These are phyloP conservation scores for Wickerhamomyces silvicola DNA, from an alignment of 805 yeast species.

Conservation along the genomic window DNA sequence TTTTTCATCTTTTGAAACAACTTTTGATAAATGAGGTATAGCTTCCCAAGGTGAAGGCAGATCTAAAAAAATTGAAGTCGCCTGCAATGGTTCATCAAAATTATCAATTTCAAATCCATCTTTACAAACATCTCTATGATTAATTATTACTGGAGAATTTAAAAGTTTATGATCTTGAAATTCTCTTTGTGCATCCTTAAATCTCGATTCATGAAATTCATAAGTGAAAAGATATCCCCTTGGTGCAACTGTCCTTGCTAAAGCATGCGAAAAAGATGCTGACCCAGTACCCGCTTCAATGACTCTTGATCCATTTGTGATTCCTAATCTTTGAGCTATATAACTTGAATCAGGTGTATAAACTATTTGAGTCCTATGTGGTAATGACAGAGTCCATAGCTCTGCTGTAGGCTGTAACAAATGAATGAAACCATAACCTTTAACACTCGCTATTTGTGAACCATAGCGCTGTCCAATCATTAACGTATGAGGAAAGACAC, in stretches of 20 bases:
- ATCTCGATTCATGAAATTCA: conserved; percentile 88
- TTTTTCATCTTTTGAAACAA: conserved; percentile 43
- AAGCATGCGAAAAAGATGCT: conserved; percentile 90
- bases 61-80: conserved; percentile 79
- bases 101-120: conserved; percentile 63
- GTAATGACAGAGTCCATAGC: conserved; percentile 91
- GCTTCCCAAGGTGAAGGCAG: conserved; percentile 98
- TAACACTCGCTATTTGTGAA: conserved; percentile 69
- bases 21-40: conserved; percentile 59
- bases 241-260: conserved; percentile 62
- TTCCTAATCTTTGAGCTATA: conserved; percentile 73
- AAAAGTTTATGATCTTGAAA: conserved; percentile 64
- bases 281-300: conserved; percentile 99
- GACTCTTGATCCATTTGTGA: conserved; percentile 68
- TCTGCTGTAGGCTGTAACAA: conserved; percentile 90
- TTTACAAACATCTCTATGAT: conserved; percentile 89
- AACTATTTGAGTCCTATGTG: conserved; percentile 96
- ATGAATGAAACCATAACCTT: conserved; percentile 81
- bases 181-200: conserved; percentile 69
- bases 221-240: conserved; percentile 69
- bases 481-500: conserved; percentile 74
- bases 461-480: conserved; percentile 85
- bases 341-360: conserved; percentile 94
- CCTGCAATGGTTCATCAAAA: conserved; percentile 38
- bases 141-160: conserved; percentile 47